phyloP scores from a whole-genome alignment of 139 green algal species.

The Chlamydomonas incerta region DNA sequence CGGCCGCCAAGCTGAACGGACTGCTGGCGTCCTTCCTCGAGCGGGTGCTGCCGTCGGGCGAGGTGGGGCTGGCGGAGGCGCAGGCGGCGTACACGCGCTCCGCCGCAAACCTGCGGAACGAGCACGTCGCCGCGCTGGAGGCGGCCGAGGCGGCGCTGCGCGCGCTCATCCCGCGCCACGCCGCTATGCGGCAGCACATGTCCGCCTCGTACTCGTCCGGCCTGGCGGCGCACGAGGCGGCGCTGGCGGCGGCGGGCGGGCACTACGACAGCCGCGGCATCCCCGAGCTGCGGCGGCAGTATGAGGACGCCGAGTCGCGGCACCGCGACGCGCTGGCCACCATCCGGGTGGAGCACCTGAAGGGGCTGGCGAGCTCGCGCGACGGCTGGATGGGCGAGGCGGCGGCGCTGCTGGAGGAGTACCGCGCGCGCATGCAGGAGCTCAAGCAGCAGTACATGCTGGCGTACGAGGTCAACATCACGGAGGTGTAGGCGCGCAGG shows the following conservation, averaged over 20 bases:
- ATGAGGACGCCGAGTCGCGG: conserved; percentile 32
- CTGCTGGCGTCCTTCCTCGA: conserved; percentile 36
- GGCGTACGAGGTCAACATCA: not conserved
- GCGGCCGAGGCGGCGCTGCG: conserved; percentile 3
- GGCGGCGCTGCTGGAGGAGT: conserved; percentile 45
- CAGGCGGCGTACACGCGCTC: conserved; percentile 28
- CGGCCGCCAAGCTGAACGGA: conserved; percentile 5
- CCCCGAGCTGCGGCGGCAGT: conserved; percentile 28
- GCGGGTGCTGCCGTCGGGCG: conserved; percentile 21
- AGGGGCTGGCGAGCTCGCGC: not conserved
- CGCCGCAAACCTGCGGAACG: conserved; percentile 6
- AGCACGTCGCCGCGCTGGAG: conserved; percentile 34
- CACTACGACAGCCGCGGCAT: conserved; percentile 22
- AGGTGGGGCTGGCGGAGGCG: conserved; percentile 36
- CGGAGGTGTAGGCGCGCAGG: too few species aligned
- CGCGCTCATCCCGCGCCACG: conserved; percentile 29
- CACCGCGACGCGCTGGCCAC: conserved; percentile 31
- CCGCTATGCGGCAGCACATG: conserved; percentile 28
- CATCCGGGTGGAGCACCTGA: conserved; percentile 36
- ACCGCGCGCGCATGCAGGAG: conserved; percentile 43
- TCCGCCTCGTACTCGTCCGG: conserved; percentile 9
- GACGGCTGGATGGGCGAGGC: conserved; percentile 43
- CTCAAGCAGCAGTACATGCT: conserved; percentile 38
- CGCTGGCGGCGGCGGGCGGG: conserved; percentile 13
- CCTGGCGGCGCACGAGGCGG: conserved; percentile 30